Base-by-base conservation (phyloP, 768 basidiomycete genomes). In the Phlebiopsis flavidoalba region DNA sequence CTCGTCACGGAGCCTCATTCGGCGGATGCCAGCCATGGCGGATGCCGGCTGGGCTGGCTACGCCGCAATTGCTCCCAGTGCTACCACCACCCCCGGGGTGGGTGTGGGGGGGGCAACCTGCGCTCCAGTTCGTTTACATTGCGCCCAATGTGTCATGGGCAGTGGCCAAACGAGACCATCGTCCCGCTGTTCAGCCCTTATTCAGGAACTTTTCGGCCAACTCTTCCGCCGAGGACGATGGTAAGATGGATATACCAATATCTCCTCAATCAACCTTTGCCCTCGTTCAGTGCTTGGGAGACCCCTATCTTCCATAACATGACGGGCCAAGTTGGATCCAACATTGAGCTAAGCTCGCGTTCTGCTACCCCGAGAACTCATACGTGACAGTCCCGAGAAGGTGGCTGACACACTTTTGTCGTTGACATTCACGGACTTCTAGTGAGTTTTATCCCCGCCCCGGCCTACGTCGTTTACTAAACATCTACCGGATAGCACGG, bases 21-120 rank as follows among this genome's bases (percentile, higher is more conserved):
- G 66, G 26, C 62, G 72, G 17, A 74, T 71, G 33, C 72, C 74
- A 0, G 60, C 66, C 5, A 66, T 80, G n/a, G 72, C 78, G 2
- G 77, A 81, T 33, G 69, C 66, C 1, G 78, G 76, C 1, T 82
- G 79, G 80, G 33, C 53, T 15, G 63, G 63, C 8, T 60, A 60
- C 50, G 37, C 58, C 12, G 36, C 8, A 3, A 31, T 60, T 45
- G 26, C 26, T 1, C 53, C 45, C 19, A 58, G 24, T 26, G 49
- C 5, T 10, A 35, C 35, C 12, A 53, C 51, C 4, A n/a, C n/a
- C n/a, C n/a, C n/a, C n/a, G n/a, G n/a, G n/a, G n/a, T n/a, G n/a
- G n/a, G n/a, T n/a, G n/a, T n/a, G n/a, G n/a, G n/a, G n/a, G n/a
- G 47, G 24, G 26, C 36, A 49, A 19, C 37, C 33, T 10, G 48